These are phyloP conservation scores for Apophysomyces ossiformis DNA, from an alignment of 371 early-diverging fungal genomes.

Conservation along the genomic window DNA sequence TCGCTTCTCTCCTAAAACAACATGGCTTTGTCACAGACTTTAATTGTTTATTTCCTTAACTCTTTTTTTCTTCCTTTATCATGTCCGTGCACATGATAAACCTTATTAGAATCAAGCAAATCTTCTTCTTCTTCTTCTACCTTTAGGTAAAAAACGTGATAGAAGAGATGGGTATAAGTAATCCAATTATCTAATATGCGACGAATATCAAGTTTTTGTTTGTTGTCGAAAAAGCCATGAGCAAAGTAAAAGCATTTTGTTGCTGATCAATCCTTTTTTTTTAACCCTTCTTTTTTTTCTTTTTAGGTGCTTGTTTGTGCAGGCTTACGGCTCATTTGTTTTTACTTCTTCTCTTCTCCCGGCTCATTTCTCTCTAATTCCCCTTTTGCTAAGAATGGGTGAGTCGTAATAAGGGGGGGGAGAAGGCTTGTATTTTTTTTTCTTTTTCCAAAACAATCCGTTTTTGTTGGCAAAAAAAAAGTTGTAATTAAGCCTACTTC, in stretches of 20 bases:
- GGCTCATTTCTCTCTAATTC: neutral
- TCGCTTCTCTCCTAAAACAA: neutral
- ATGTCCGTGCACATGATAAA: constrained; percentile 3
- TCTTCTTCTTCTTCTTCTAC: neutral
- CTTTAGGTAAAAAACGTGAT: neutral
- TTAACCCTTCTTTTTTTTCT: neutral
- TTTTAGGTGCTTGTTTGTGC: too few species aligned
- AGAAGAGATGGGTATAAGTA: too few species aligned
- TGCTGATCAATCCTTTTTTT: constrained; percentile 2
- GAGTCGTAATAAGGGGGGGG: neutral
- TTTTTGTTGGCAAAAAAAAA: neutral
- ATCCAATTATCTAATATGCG: too few species aligned
- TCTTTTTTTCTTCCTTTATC: neutral
- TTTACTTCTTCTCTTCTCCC: neutral
- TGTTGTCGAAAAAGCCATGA: too few species aligned
- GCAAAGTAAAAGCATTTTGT: neutral
- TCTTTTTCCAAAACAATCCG: neutral
- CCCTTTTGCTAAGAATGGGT: neutral
- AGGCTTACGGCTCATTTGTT: neutral
- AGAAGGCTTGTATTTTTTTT: neutral
- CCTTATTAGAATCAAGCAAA: neutral
- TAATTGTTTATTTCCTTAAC: neutral
- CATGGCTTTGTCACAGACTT: neutral
- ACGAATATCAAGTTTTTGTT: too few species aligned
- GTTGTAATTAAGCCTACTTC: neutral